Evolutionary conservation across 257 asterid species (phyloP).

Genomic region (Gentiana macrophylla): DNA sequence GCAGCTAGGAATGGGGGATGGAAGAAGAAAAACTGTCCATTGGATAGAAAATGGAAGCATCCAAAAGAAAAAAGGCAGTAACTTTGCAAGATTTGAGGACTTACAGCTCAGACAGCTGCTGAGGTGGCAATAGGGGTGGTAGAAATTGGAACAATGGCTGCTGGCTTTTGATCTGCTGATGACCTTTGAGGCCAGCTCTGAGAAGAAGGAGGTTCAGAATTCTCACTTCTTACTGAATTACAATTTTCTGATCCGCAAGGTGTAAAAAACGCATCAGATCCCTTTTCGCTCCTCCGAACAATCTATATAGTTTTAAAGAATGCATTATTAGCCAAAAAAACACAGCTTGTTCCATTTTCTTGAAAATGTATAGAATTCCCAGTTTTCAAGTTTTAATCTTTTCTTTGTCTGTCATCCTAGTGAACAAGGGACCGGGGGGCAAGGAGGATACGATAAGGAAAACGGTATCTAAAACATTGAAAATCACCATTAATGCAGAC

Average conservation of each 20-base stretch:
- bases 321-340: slow-evolving; percentile 13
- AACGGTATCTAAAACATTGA: slow-evolving; percentile 4
- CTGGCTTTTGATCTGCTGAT: slow-evolving; percentile 8
- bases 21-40: too few species aligned
- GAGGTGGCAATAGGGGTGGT: neutral
- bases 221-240: slow-evolving; percentile 19
- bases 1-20: too few species aligned
- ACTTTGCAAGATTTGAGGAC: slow-evolving; percentile 8
- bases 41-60: too few species aligned
- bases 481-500: neutral
- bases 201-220: slow-evolving; percentile 5
- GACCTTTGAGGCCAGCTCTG: slow-evolving; percentile 5
- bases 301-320: slow-evolving; percentile 22
- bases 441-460: neutral
- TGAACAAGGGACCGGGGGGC: too few species aligned
- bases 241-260: slow-evolving; percentile 24
- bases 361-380: neutral
- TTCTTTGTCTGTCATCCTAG: neutral
- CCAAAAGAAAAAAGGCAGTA: neutral
- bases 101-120: slow-evolving; percentile 15
- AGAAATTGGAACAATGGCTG: slow-evolving; percentile 1
- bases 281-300: slow-evolving; percentile 15
- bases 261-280: slow-evolving; percentile 17
- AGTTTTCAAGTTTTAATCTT: neutral
- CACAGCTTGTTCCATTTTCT: slow-evolving; percentile 2